These are phyloP conservation scores for Serendipita vermifera DNA, from an alignment of 768 basidiomycete genomes.

Conservation along the genomic window DNA sequence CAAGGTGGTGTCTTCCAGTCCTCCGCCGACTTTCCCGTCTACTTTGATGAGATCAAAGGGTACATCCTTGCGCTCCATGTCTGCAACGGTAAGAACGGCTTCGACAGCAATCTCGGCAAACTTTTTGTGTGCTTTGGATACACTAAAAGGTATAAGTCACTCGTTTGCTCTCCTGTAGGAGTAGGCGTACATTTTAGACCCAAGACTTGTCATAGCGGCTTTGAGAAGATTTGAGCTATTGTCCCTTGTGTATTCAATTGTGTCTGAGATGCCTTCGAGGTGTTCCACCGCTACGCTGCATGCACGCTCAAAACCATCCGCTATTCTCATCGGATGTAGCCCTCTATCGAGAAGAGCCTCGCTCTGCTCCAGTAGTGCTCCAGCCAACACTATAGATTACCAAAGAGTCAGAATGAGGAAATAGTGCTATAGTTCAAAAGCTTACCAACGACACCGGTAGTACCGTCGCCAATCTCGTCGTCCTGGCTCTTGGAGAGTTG, in stretches of 20 bases:
- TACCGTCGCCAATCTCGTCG: slow-evolving; percentile 98
- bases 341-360: slow-evolving; percentile 96
- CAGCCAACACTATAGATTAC: slow-evolving; percentile 70
- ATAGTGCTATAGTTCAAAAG: slow-evolving; percentile 16
- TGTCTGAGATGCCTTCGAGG: slow-evolving; percentile 82
- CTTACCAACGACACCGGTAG: slow-evolving; percentile 96
- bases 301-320: slow-evolving; percentile 95
- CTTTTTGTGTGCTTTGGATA: slow-evolving; percentile 89
- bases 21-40: slow-evolving; percentile 96
- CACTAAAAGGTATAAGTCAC: slow-evolving; percentile 35
- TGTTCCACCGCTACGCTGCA: slow-evolving; percentile 83
- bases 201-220: slow-evolving; percentile 90
- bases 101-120: slow-evolving; percentile 98
- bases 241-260: slow-evolving; percentile 66
- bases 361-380: slow-evolving; percentile 88
- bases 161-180: not conserved
- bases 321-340: slow-evolving; percentile 96
- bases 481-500: slow-evolving; percentile 96
- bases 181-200: slow-evolving; percentile 85
- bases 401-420: slow-evolving; percentile 3
- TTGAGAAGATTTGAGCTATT: slow-evolving; percentile 83
- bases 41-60: slow-evolving; percentile 98
- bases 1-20: slow-evolving; percentile 84
- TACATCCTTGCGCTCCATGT: slow-evolving; percentile 87
- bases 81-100: slow-evolving; percentile 88